Conservation (phyloP, 129 eudicot species). For the Heracleum sosnowskyi region DNA sequence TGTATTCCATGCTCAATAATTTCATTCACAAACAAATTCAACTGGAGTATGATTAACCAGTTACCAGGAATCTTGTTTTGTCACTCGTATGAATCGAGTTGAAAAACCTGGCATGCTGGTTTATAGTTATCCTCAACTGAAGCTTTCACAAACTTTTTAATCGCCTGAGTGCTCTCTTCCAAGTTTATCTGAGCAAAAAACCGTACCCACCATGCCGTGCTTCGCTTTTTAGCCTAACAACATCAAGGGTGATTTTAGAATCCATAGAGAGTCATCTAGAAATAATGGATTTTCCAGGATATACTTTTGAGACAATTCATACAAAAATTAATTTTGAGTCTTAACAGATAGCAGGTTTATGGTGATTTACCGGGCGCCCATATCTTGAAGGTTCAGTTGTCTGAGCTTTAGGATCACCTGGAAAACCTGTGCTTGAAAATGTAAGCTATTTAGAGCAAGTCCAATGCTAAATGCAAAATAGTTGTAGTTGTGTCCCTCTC, state of each 20-base stretch:
- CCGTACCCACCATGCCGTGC: conserved; percentile 21
- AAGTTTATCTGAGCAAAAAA: conserved; percentile 16
- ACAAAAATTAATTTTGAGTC: neutral
- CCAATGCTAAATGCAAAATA: too few relatives aligned
- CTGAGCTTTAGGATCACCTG: conserved; percentile 21
- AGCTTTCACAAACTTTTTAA: conserved; percentile 2
- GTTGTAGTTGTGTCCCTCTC: too few relatives aligned
- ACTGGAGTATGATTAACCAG: neutral
- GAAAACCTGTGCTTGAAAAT: conserved; percentile 16
- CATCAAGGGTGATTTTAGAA: neutral
- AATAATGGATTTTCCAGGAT: neutral
- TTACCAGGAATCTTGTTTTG: neutral
- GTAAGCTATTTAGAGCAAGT: too few relatives aligned
- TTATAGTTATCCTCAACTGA: neutral
- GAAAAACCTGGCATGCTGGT: conserved; percentile 10
- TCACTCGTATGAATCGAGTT: conserved; percentile 2
- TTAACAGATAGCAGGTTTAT: neutral
- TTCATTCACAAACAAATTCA: neutral
- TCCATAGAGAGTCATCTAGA: neutral
- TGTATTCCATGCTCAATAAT: neutral
- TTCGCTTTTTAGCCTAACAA: conserved; percentile 28
- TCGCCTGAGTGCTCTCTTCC: conserved; percentile 16
- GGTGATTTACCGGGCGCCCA: conserved; percentile 30
- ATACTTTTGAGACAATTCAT: neutral
- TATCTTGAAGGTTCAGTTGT: conserved; percentile 20